phyloP scores from a whole-genome alignment of 495 filamentous ascomycete genomes.

The Penicillium fimorum region DNA sequence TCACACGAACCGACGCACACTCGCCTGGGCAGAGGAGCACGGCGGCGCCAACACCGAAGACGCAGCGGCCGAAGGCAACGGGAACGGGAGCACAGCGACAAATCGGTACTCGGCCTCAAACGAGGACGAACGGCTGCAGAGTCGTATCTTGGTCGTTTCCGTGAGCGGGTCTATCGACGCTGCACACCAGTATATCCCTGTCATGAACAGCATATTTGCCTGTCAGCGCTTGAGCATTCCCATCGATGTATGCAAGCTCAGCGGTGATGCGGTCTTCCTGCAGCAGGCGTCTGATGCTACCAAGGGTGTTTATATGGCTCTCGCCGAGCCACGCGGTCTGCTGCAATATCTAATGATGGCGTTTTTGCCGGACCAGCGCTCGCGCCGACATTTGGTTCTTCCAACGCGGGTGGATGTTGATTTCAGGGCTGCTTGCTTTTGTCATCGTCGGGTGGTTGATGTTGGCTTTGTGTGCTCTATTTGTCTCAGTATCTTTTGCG shows the following conservation, averaged over 20 bases:
- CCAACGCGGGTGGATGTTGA: constrained; percentile 87
- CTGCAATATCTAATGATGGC: constrained; percentile 94
- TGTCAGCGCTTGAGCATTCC: constrained; percentile 80
- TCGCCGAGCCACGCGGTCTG: constrained; percentile 63
- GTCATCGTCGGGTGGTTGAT: constrained; percentile 87
- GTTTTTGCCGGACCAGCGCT: constrained; percentile 75
- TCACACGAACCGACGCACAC: constrained; percentile 71
- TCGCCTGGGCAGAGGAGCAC: constrained; percentile 47
- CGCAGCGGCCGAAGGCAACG: constrained; percentile 27
- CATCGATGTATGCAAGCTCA: constrained; percentile 84
- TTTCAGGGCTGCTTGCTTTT: constrained; percentile 96
- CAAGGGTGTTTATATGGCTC: constrained; percentile 77
- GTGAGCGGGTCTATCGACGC: constrained; percentile 79
- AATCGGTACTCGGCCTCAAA: constrained; percentile 41
- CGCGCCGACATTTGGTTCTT: constrained; percentile 62
- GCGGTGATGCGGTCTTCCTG: constrained; percentile 85
- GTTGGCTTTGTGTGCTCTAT: constrained; percentile 94
- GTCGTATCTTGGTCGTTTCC: constrained; percentile 86
- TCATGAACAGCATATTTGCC: constrained; percentile 97
- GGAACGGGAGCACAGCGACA: constrained; percentile 25
- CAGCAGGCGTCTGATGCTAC: constrained; percentile 94
- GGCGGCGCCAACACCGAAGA: constrained; percentile 40
- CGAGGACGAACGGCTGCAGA: constrained; percentile 54
- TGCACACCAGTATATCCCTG: constrained; percentile 89
- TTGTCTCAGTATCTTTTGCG: constrained; percentile 83